These are phyloP conservation scores for Nakazawaea peltata DNA, from an alignment of 805 yeast species.

Conservation along the genomic window DNA sequence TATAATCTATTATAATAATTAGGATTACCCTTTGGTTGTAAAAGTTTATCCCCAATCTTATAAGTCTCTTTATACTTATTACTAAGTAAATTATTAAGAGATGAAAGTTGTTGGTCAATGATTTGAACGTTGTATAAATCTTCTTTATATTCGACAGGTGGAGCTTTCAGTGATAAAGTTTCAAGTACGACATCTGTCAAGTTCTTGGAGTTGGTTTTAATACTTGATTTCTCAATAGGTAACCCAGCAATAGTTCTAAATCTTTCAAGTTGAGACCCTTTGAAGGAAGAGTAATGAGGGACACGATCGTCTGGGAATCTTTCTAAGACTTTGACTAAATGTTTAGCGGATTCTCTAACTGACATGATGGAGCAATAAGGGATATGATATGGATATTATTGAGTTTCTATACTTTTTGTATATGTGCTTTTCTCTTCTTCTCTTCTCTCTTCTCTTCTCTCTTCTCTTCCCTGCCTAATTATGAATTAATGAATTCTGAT, in stretches of 20 bases:
- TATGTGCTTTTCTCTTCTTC: too few relatives aligned
- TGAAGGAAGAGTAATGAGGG: slow-evolving; percentile 63
- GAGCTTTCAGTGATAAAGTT: slow-evolving; percentile 16
- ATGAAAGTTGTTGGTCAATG: slow-evolving; percentile 43
- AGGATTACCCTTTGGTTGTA: slow-evolving; percentile 81
- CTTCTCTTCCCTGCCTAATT: too few relatives aligned
- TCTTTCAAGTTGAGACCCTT: slow-evolving; percentile 54
- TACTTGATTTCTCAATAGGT: slow-evolving; percentile 28
- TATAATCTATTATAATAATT: slow-evolving; percentile 64
- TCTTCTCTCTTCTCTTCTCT: too few relatives aligned
- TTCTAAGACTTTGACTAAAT: slow-evolving; percentile 49
- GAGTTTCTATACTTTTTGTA: too few relatives aligned
- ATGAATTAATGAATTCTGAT: too few relatives aligned
- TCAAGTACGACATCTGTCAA: slow-evolving; percentile 11
- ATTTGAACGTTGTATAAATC: slow-evolving; percentile 43
- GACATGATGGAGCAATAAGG: too few relatives aligned
- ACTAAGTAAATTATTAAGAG: slow-evolving; percentile 47
- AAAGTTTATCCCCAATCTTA: slow-evolving; percentile 54
- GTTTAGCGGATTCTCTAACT: slow-evolving; percentile 43
- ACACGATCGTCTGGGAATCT: slow-evolving; percentile 63
- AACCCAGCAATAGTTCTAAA: slow-evolving; percentile 44
- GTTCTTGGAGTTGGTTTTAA: slow-evolving; percentile 24
- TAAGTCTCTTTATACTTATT: slow-evolving; percentile 61
- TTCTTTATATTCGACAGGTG: slow-evolving; percentile 30
- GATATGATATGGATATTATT: too few relatives aligned